phyloP scores from a whole-genome alignment of 306 rosid genomes.

The Cicer chorassanicum region DNA sequence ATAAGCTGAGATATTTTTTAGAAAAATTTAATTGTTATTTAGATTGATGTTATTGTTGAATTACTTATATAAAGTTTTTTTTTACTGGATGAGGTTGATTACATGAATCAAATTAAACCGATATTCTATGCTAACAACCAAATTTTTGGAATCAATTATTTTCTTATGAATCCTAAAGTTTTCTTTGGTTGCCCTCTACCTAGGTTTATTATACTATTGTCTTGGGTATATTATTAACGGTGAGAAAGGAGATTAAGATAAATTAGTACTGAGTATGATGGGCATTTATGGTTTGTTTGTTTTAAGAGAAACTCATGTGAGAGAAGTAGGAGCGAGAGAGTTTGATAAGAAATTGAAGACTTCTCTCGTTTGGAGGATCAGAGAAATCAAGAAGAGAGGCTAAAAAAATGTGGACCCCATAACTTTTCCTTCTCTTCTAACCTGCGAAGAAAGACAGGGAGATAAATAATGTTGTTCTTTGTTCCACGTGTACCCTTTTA shows the following conservation, averaged over 20 bases:
- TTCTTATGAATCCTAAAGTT: too few species aligned
- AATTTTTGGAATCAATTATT: too few species aligned
- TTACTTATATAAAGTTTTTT: background rate
- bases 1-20: background rate
- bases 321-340: too few species aligned
- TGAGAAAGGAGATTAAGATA: background rate
- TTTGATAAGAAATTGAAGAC: too few species aligned
- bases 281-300: background rate
- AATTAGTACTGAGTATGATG: background rate
- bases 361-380: too few species aligned
- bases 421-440: too few species aligned
- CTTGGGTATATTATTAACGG: background rate
- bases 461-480: too few species aligned
- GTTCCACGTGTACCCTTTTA: too few species aligned
- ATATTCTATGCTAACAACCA: background rate
- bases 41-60: slow-evolving; percentile 9
- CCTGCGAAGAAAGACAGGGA: too few species aligned
- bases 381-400: too few species aligned
- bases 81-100: background rate
- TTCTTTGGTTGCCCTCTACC: background rate
- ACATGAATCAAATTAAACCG: background rate
- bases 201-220: background rate
- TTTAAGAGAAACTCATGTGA: too few species aligned
- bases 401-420: too few species aligned
- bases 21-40: slow-evolving; percentile 22